Evolutionary conservation across 805 yeast genomes (phyloP), one percentile per base, ranked within the genome.

Genomic region (Priceomyces castillae): DNA sequence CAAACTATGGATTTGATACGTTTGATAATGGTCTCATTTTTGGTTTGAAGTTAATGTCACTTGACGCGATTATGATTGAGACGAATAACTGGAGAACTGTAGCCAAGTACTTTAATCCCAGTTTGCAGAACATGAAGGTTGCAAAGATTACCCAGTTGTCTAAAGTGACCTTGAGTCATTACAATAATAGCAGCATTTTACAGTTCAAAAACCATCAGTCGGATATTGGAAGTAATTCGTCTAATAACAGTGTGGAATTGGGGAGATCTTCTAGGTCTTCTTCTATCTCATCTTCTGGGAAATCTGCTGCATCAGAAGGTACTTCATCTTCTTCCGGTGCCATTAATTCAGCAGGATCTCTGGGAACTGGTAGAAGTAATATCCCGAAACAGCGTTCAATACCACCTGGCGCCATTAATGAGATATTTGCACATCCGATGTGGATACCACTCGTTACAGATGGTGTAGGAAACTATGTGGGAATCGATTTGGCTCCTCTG

Each of bases 371-470:
- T n/a, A 23, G 12, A 17, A 25, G 23, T 23, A 14, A 31, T 17
- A 41, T 56, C 50, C 69, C 60, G 84, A 84, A 42, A 2, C 76
- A 71, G 65, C 74, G 74, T 46, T 82, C 94, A 0, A 73, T 88
- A 12, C 99, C 99, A 7, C 86, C 86, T 15, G 83, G 82, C 4
- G 69, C 82, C 10, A 71, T 90, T 36, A 86, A 86, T 59, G 75
- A 78, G 7, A 80, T 81, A 5, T 94, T 89, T 64, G 92, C 96
- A n/a, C 88, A 88, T 62, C 81, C 88, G 3, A 80, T 78, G 55
- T 92, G 99, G 99, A 81, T 92, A 46, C 98, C 99, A 2, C 64
- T 92, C 41, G 80, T 87, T 30, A 88, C 92, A 39, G 99, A 92
- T 62, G 81, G 79, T 42, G 84, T 81, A 17, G 99, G 99, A 37